These are phyloP conservation scores for Emmonsia crescens DNA, from an alignment of 2,329 filamentous ascomycete species.

Conservation along the genomic window DNA sequence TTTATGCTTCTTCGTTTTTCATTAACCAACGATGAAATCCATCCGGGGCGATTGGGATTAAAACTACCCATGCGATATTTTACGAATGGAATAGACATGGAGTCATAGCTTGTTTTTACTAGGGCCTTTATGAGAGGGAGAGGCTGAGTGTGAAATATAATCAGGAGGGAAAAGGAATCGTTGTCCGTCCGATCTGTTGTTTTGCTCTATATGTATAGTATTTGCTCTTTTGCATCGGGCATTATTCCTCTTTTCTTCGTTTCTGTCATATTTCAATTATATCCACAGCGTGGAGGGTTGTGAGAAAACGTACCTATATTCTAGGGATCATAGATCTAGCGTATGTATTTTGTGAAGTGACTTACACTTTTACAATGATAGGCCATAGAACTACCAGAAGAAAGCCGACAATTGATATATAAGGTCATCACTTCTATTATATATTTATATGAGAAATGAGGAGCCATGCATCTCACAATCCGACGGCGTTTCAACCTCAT, in stretches of 20 bases:
- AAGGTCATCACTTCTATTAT: no score
- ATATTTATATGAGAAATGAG: no score
- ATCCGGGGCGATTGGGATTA: neutral
- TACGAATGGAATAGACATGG: constrained; percentile 10
- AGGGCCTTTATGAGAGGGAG: constrained; percentile 15
- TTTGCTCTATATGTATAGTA: neutral
- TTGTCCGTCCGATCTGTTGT: neutral
- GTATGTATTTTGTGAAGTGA: neutral
- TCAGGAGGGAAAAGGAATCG: neutral
- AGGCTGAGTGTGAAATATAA: neutral
- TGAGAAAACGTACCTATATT: no score
- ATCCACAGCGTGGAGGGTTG: neutral
- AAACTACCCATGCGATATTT: neutral
- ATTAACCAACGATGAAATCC: neutral
- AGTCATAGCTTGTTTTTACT: constrained; percentile 8
- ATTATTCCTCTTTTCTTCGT: neutral
- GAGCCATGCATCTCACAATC: no score
- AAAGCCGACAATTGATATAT: neutral
- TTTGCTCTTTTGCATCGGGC: neutral
- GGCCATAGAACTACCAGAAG: neutral
- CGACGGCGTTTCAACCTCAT: no score
- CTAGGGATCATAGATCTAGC: neutral
- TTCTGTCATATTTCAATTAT: no score
- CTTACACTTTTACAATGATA: neutral
- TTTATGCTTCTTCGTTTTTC: neutral